Evolutionary conservation across 1,139 yeast genomes (phyloP).

Genomic region (Eremothecium gossypii): DNA sequence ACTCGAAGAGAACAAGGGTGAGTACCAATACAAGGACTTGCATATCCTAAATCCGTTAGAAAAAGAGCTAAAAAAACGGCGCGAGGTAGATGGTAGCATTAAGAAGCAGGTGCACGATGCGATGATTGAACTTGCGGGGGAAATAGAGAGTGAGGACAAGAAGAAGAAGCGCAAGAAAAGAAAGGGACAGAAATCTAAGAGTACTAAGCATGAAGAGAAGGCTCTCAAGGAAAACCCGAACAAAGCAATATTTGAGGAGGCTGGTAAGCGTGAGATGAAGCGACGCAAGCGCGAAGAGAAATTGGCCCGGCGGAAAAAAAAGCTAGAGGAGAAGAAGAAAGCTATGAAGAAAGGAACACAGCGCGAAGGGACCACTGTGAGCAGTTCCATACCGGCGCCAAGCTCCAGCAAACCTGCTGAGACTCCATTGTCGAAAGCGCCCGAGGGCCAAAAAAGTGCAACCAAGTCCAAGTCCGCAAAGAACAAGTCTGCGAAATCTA

Average conservation of each 20-base stretch:
- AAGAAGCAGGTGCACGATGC: slow-evolving; percentile 16
- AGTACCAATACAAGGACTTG: slow-evolving; percentile 19
- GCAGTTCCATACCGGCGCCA: no score
- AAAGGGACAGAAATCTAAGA: slow-evolving; percentile 10
- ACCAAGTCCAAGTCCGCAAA: slow-evolving; percentile 7
- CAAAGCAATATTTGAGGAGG: slow-evolving; percentile 28
- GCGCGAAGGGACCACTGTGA: no score
- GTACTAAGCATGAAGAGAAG: slow-evolving; percentile 11
- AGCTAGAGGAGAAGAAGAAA: slow-evolving; percentile 8
- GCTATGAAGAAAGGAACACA: no score
- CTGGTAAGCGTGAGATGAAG: slow-evolving; percentile 25
- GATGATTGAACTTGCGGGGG: slow-evolving; percentile 19
- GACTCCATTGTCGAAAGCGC: no score
- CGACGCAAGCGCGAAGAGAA: slow-evolving; percentile 18
- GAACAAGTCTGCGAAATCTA: slow-evolving; percentile 1
- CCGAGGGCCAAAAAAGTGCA: no score
- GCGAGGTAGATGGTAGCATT: slow-evolving; percentile 10
- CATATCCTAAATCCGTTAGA: slow-evolving; percentile 23
- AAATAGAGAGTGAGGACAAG: slow-evolving; percentile 7
- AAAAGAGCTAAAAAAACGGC: slow-evolving; percentile 19
- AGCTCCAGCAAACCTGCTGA: no score
- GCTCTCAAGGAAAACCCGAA: slow-evolving; percentile 10
- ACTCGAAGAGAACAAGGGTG: slow-evolving; percentile 15
- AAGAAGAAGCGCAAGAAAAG: slow-evolving; percentile 13
- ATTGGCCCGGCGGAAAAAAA: slow-evolving; percentile 10